Base-by-base conservation (phyloP, 1,284 basidiomycete genomes). In the Moesziomyces antarcticus region DNA sequence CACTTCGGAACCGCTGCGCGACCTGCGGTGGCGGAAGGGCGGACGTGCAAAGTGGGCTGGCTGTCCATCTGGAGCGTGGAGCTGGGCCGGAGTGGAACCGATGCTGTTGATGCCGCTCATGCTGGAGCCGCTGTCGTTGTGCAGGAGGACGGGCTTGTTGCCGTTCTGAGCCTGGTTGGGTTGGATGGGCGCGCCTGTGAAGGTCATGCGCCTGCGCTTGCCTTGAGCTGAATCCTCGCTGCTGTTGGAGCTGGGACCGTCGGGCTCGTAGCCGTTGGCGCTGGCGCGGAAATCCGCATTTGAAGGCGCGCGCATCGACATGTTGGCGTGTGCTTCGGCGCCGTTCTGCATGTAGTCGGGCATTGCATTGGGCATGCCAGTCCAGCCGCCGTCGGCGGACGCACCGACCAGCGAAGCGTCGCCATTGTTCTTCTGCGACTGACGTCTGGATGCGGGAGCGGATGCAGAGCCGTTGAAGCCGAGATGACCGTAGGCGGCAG, bases 131-230 rank as follows among this genome's bases (percentile, higher is more conserved):
- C 63, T 73, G 55, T 62, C 50, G 56, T 65, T 56, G 58, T 63
- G 62, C 43, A 65, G 25, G 27, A 69, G 42, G 24, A 56, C 21
- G 11, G 63, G 61, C 55, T 55, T 65, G 42, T 37, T 49, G 22
- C 48, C 57, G 25, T 11, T 33, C 27, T 57, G 64, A 47, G 60
- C 50, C 51, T 55, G 50, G 22, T 37, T 37, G 8, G 49, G 60
- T 14, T 52, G 56, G 46, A 64, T 60, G 47, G 69, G 61, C 9
- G 63, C 59, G 5, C 59, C 73, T 20, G 56, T 54, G 30, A 72
- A 71, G 2, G 69, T 75, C 73, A 75, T 75, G 25, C 73, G 63
- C 52, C 73, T 54, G 41, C 64, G 60, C 48, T 72, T 75, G 49
- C 60, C 59, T 37, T 63, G 53, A 2, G 59, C 64, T 21, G 64